These are phyloP conservation scores for Naumovozyma castellii DNA, from an alignment of 805 yeast species.

Conservation along the genomic window DNA sequence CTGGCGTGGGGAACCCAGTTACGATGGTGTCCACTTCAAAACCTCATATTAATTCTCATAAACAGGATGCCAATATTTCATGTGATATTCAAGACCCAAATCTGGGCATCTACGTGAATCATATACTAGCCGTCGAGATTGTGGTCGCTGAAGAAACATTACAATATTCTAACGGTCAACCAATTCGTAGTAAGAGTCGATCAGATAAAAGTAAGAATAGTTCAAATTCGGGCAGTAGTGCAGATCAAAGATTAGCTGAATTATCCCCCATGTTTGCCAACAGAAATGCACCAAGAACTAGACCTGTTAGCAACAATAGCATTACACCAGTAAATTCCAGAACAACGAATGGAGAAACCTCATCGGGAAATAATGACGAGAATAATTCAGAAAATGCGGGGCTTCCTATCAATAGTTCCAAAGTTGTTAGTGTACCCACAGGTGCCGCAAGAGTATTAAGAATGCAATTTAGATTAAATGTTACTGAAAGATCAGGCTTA, in stretches of 20 bases:
- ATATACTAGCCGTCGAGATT: slow-evolving; percentile 71
- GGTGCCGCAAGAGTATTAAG: slow-evolving; percentile 92
- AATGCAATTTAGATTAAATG: slow-evolving; percentile 80
- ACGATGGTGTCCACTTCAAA: slow-evolving; percentile 37
- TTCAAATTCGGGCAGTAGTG: slow-evolving; percentile 5
- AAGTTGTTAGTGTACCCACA: slow-evolving; percentile 61
- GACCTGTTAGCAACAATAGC: slow-evolving; percentile 18
- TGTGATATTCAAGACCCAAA: slow-evolving; percentile 80
- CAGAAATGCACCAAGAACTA: slow-evolving; percentile 19
- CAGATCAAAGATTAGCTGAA: slow-evolving; percentile 36
- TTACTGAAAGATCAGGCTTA: slow-evolving; percentile 87
- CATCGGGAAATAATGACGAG: slow-evolving; percentile 1
- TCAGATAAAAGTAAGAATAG: not conserved
- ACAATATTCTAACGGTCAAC: slow-evolving; percentile 32
- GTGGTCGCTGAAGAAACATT: slow-evolving; percentile 88
- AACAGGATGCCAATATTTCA: slow-evolving; percentile 40
- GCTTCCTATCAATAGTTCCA: slow-evolving; percentile 5
- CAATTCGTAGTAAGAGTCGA: slow-evolving; percentile 9
- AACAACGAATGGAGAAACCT: slow-evolving; percentile 4
- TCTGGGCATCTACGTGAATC: slow-evolving; percentile 67
- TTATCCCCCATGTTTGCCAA: slow-evolving; percentile 36
- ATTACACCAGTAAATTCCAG: slow-evolving; percentile 11
- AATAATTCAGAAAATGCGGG: slow-evolving; percentile 1
- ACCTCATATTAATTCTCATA: slow-evolving; percentile 12
- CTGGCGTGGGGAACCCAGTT: slow-evolving; percentile 41